Conservation (phyloP, 305 asterid genomes). For the Andrographis paniculata region DNA sequence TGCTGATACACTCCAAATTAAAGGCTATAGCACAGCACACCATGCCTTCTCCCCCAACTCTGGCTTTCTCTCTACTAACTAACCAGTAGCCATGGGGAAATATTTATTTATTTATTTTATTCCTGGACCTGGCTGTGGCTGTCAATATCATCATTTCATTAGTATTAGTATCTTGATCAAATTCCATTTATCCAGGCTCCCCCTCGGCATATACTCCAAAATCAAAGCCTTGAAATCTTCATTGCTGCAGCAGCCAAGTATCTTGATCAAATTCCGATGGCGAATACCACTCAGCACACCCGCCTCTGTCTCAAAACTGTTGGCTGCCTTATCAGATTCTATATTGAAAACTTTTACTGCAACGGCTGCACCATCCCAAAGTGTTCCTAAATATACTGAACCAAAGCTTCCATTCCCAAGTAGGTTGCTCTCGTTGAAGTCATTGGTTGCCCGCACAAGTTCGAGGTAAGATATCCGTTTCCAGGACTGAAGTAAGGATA, state of each 20-base stretch:
- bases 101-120: no score
- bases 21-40: no score
- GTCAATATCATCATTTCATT: neutral
- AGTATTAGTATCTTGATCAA: neutral
- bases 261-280: constrained; percentile 4
- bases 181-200: constrained; percentile 6
- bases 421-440: constrained; percentile 1
- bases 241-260: neutral
- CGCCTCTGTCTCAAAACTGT: constrained; percentile 1
- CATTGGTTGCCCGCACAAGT: neutral
- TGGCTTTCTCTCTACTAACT: no score
- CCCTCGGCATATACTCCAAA: constrained; percentile 3
- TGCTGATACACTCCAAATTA: no score
- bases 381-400: constrained; percentile 3
- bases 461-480: neutral
- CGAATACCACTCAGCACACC: neutral
- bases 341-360: neutral
- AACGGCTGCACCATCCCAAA: neutral
- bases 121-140: no score
- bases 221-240: constrained; percentile 4
- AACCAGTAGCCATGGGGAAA: no score
- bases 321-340: neutral
- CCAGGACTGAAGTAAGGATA: neutral
- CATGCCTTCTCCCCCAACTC: no score
- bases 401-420: constrained; percentile 5